Evolutionary conservation across 352 stramenopile genomes (phyloP).

Genomic region (Saprolegnia parasitica): DNA sequence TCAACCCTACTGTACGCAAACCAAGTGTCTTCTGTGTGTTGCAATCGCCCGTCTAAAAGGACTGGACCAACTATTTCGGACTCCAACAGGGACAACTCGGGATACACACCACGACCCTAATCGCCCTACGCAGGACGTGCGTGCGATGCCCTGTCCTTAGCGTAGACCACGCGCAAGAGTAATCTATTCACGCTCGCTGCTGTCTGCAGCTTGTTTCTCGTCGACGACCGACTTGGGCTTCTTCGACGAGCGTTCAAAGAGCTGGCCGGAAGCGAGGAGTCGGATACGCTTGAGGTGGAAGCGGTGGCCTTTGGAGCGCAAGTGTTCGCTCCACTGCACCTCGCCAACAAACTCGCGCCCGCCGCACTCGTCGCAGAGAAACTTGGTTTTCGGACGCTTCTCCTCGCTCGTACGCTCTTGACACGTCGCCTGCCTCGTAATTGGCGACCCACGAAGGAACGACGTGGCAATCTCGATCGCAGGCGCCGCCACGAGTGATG

Average conservation of each 20-base stretch:
- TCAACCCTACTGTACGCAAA: too few relatives aligned
- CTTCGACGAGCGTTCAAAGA: slow-evolving; percentile 25
- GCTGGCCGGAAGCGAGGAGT: slow-evolving; percentile 16
- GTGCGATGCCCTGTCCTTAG: too few relatives aligned
- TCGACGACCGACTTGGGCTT: slow-evolving; percentile 7
- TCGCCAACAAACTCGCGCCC: slow-evolving; percentile 61
- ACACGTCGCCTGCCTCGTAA: slow-evolving; percentile 35
- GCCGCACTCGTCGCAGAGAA: slow-evolving; percentile 53
- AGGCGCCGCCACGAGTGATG: slow-evolving; percentile 45
- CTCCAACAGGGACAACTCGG: too few relatives aligned
- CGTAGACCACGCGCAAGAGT: too few relatives aligned
- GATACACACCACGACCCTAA: too few relatives aligned
- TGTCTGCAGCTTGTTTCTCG: not conserved
- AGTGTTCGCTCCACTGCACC: slow-evolving; percentile 64
- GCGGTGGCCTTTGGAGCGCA: slow-evolving; percentile 76
- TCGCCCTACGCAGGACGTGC: too few relatives aligned
- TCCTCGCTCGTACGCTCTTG: not conserved
- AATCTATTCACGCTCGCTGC: not conserved
- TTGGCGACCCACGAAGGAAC: slow-evolving; percentile 43
- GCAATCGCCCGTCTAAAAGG: too few relatives aligned
- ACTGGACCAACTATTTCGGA: too few relatives aligned
- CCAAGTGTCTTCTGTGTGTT: too few relatives aligned
- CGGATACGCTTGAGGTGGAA: slow-evolving; percentile 67
- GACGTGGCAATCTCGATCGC: slow-evolving; percentile 55
- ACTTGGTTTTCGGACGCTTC: slow-evolving; percentile 54